Evolutionary conservation across 192 early-diverging fungal genomes (phyloP).

Genomic region (Backusella circina): DNA sequence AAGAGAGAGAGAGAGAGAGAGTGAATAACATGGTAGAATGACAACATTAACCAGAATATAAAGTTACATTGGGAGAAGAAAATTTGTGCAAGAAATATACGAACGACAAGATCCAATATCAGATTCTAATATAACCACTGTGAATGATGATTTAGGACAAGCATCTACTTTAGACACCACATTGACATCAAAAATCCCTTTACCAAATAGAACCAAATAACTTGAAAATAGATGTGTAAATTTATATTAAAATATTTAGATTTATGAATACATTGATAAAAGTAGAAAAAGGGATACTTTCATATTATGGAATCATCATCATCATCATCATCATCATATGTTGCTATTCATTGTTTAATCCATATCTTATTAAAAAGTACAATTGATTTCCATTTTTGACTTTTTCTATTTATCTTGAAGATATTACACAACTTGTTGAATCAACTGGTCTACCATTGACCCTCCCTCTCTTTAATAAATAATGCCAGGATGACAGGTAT

Average conservation of each 20-base stretch:
- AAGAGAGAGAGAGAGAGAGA: neutral
- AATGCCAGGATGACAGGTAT: no score
- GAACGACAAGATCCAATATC: neutral
- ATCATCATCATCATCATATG: no score
- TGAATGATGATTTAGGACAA: neutral
- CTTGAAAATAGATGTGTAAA: neutral
- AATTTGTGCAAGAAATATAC: neutral
- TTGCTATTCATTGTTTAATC: no score
- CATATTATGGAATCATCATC: no score
- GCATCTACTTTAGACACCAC: neutral
- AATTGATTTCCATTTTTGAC: no score
- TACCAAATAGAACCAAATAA: neutral
- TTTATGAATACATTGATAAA: no score
- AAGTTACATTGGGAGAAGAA: conserved; percentile 15
- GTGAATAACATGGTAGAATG: neutral
- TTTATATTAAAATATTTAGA: neutral
- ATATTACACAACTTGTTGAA: no score
- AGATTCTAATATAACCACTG: neutral
- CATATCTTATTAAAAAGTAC: no score
- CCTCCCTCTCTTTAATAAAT: neutral
- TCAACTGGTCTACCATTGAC: neutral
- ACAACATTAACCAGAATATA: neutral
- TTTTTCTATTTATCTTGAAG: no score
- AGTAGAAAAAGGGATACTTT: no score
- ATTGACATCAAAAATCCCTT: neutral